Evolutionary conservation across 176 grass and related monocot genomes (phyloP).

Genomic region (Carex kokanica): DNA sequence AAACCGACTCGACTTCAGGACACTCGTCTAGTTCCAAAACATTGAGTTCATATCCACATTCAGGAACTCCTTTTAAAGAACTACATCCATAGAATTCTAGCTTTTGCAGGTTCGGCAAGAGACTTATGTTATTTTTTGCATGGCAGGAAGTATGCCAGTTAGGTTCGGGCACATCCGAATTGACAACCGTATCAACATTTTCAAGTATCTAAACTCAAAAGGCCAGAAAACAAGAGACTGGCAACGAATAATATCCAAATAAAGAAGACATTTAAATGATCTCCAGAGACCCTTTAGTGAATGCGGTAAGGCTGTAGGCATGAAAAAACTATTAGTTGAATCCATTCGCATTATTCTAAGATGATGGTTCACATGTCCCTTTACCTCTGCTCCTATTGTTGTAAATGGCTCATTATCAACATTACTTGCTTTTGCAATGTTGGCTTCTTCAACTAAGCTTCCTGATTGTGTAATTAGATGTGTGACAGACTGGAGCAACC

Average conservation of each 20-base stretch:
- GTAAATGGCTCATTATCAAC: too few relatives aligned
- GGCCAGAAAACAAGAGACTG: background rate
- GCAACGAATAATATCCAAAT: background rate
- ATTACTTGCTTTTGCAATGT: too few relatives aligned
- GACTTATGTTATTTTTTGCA: too few relatives aligned
- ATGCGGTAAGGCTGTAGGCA: background rate
- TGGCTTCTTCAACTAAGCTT: too few relatives aligned
- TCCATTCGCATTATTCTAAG: background rate
- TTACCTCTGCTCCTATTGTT: too few relatives aligned
- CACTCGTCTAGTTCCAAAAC: background rate
- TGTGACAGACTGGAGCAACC: too few relatives aligned
- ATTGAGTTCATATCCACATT: background rate
- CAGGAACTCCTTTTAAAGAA: background rate
- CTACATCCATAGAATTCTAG: background rate
- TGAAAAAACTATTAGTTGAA: background rate
- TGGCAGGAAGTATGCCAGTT: background rate
- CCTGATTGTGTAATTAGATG: too few relatives aligned
- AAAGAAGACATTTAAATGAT: background rate
- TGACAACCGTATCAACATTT: background rate
- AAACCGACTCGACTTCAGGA: background rate
- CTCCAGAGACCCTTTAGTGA: background rate
- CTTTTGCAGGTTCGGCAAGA: background rate
- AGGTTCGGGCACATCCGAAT: background rate
- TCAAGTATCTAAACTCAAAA: background rate
- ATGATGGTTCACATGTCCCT: background rate